Percentiles rank a stretch among this genome's conserved stretches.
These are phyloP conservation scores for Curvularia sp. DNA, from an alignment of 2,329 filamentous ascomycete genomes.

Conservation along the genomic window DNA sequence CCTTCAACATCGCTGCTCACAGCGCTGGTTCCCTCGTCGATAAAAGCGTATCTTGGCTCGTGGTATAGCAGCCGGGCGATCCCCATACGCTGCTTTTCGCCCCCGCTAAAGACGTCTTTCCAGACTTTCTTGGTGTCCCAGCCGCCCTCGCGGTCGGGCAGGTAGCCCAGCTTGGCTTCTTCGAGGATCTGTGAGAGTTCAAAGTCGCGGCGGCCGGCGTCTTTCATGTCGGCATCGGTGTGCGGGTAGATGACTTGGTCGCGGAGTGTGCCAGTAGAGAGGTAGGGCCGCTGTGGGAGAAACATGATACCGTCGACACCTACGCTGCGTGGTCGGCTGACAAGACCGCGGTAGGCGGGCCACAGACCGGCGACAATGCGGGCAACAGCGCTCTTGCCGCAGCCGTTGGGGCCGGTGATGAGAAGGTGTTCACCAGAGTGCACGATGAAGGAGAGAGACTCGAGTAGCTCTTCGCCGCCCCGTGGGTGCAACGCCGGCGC, in stretches of 20 bases:
- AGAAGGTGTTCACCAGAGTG: slow-evolving; percentile 90
- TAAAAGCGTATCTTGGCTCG: slow-evolving; percentile 90
- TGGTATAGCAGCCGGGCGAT: slow-evolving; percentile 93
- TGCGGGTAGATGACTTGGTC: slow-evolving; percentile 99
- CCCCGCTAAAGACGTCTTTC: slow-evolving; percentile 97
- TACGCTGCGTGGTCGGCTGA: slow-evolving; percentile 80
- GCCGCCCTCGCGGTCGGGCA: slow-evolving; percentile 89
- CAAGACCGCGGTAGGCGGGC: slow-evolving; percentile 93
- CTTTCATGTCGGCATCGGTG: slow-evolving; percentile 90
- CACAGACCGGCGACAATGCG: slow-evolving; percentile 90
- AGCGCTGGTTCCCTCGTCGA: slow-evolving; percentile 94
- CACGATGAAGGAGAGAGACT: slow-evolving; percentile 87
- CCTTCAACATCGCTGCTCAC: slow-evolving; percentile 96
- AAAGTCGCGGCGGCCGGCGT: slow-evolving; percentile 76
- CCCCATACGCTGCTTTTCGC: slow-evolving; percentile 95
- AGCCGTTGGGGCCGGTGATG: slow-evolving; percentile 93
- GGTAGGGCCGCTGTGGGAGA: slow-evolving; percentile 89
- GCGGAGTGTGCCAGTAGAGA: slow-evolving; percentile 88
- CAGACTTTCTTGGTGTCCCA: slow-evolving; percentile 98
- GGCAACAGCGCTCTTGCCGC: slow-evolving; percentile 88
- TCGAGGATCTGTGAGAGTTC: slow-evolving; percentile 82
- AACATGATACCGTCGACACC: slow-evolving; percentile 98
- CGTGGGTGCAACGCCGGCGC: slow-evolving; percentile 87
- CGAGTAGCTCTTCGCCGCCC: slow-evolving; percentile 89
- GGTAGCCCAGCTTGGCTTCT: slow-evolving; percentile 83